These are phyloP conservation scores for Erysiphe pulchra DNA, from an alignment of 2,329 filamentous ascomycete species.

Conservation along the genomic window DNA sequence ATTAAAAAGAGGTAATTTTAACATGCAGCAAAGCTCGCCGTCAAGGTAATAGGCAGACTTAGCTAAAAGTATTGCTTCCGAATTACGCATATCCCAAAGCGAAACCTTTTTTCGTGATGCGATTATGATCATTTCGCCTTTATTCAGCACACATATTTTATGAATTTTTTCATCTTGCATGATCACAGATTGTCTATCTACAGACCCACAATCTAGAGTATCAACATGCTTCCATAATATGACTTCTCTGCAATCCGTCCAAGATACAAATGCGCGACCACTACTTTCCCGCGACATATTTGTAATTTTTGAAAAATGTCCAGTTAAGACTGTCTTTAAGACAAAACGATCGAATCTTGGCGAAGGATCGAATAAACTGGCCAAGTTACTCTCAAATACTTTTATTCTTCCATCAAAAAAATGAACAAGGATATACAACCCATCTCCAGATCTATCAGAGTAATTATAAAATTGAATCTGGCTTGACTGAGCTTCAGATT, in stretches of 20 bases:
- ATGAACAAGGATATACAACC: conserved; percentile 52
- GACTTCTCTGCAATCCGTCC: conserved; percentile 53
- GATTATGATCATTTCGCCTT: conserved; percentile 60
- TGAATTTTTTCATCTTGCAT: conserved; percentile 46
- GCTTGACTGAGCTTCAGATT: conserved; percentile 5
- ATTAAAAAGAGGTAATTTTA: conserved; percentile 42
- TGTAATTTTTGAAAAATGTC: conserved; percentile 55
- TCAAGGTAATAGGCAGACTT: conserved; percentile 29
- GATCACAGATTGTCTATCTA: conserved; percentile 43
- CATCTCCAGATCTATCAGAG: conserved; percentile 35
- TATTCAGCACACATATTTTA: conserved; percentile 50
- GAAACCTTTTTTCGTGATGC: conserved; percentile 44
- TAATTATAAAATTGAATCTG: conserved; percentile 51
- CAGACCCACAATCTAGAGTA: conserved; percentile 22
- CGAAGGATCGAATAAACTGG: conserved; percentile 54
- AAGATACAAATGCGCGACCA: conserved; percentile 55
- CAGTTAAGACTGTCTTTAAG: conserved; percentile 49
- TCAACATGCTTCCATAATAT: conserved; percentile 56
- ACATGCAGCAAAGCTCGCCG: conserved; percentile 55
- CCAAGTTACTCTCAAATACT: conserved; percentile 54
- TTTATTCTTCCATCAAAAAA: conserved; percentile 67
- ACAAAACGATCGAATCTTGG: conserved; percentile 31
- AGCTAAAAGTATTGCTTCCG: conserved; percentile 31
- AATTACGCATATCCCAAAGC: conserved; percentile 51
- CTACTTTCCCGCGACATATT: conserved; percentile 73